Percentiles rank a stretch among this genome's conserved stretches.
phyloP scores from a whole-genome alignment of 202 grass and related monocot species.

The Musa balbisiana region DNA sequence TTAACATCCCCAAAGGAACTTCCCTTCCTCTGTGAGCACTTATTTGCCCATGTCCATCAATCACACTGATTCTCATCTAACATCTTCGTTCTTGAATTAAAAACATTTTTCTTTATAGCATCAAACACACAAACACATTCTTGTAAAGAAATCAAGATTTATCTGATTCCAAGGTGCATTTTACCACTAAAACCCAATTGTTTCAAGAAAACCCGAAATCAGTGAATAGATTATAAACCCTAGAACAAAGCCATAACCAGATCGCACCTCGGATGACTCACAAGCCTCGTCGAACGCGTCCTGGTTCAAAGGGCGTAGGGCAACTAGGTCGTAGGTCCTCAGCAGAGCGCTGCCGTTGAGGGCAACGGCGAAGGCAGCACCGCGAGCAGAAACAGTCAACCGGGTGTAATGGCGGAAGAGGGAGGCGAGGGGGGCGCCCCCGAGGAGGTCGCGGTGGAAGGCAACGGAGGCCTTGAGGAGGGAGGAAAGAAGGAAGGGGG shows the following conservation, averaged over 20 bases:
- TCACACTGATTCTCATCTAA: too few species aligned
- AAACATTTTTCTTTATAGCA: too few species aligned
- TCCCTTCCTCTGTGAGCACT: too few species aligned
- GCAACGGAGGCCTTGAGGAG: constrained; percentile 32
- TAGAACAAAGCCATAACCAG: too few species aligned
- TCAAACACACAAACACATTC: too few species aligned
- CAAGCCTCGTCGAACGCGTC: constrained; percentile 68
- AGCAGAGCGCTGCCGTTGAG: constrained; percentile 34
- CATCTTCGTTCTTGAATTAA: too few species aligned
- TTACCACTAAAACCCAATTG: neutral
- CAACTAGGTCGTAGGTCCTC: constrained; percentile 59
- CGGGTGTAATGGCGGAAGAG: constrained; percentile 67
- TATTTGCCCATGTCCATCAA: too few species aligned
- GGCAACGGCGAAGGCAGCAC: constrained; percentile 26
- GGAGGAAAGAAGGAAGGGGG: constrained; percentile 33
- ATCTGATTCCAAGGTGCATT: neutral
- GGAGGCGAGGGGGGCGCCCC: constrained; percentile 10
- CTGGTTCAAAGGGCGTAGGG: constrained; percentile 43
- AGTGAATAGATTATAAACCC: too few species aligned
- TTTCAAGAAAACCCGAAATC: neutral
- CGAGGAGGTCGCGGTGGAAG: constrained; percentile 28
- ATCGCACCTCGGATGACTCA: constrained; percentile 26
- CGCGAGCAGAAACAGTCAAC: constrained; percentile 50
- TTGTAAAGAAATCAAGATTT: neutral
- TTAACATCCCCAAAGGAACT: too few species aligned